Evolutionary conservation across 495 filamentous ascomycete genomes (phyloP).

Genomic region (Trichoderma gamsii): DNA sequence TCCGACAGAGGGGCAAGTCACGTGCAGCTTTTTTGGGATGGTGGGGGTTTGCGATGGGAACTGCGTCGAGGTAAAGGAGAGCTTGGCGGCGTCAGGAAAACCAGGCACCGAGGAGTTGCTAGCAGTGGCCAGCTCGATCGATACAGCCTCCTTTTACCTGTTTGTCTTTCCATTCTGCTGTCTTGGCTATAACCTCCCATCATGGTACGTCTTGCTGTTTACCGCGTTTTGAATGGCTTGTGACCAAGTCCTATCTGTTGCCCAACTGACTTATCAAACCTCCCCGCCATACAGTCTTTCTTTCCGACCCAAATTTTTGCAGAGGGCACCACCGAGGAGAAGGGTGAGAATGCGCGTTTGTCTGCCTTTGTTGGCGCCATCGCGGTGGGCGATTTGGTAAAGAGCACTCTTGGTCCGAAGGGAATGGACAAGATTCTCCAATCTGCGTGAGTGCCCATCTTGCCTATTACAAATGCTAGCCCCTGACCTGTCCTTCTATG

Average conservation of each 20-base stretch:
- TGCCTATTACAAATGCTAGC: not conserved
- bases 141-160: conserved; percentile 6
- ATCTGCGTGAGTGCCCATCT: conserved; percentile 58
- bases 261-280: conserved; percentile 12
- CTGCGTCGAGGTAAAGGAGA: conserved; percentile 3
- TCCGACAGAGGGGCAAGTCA: conserved; percentile 15
- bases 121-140: conserved; percentile 13
- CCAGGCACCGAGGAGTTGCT: conserved; percentile 3
- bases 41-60: conserved; percentile 3
- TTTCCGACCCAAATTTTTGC: conserved; percentile 98
- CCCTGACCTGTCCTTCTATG: not conserved
- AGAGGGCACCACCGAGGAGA: conserved; percentile 95
- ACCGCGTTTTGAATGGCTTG: not conserved
- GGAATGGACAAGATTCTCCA: conserved; percentile 99
- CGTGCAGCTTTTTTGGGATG: conserved; percentile 8
- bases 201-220: conserved; percentile 5
- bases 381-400: conserved; percentile 92
- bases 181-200: not conserved
- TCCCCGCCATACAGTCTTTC: conserved; percentile 42
- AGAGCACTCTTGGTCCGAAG: conserved; percentile 94
- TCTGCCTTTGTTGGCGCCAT: conserved; percentile 96
- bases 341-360: conserved; percentile 97
- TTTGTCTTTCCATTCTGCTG: not conserved
- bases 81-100: not conserved
- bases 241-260: not conserved